A percentile compares a stretch with the other conserved stretches of the same genome.
phyloP scores from a whole-genome alignment of 2,329 filamentous ascomycete genomes.

The Trichophyton simii region DNA sequence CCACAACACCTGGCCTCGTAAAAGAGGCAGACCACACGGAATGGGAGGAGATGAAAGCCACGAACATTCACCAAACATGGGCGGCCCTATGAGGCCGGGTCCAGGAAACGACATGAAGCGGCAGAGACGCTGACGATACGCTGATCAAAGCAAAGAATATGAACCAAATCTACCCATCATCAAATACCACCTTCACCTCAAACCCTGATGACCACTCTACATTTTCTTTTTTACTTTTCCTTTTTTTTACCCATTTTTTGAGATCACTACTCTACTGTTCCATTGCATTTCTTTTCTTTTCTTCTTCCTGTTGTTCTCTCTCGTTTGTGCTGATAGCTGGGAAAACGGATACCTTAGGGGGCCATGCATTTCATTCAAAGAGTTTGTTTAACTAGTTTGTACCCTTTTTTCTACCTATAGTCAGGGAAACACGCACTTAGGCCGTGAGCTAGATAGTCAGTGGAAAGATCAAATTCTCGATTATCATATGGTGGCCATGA shows the following conservation, averaged over 20 bases:
- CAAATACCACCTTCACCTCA: background rate
- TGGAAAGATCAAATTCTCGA: no score
- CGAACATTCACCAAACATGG: slow-evolving; percentile 1
- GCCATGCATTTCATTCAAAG: background rate
- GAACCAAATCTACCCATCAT: background rate
- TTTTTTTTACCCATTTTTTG: background rate
- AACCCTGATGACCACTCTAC: background rate
- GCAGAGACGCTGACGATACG: slow-evolving; percentile 15
- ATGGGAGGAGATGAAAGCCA: slow-evolving; percentile 6
- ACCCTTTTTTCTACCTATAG: no score
- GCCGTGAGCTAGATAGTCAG: no score
- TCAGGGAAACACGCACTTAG: no score
- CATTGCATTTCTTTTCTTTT: background rate
- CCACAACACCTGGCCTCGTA: slow-evolving; percentile 13
- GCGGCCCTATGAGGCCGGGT: slow-evolving; percentile 9
- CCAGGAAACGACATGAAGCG: slow-evolving; percentile 14
- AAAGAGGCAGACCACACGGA: slow-evolving; percentile 11
- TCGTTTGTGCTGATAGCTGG: background rate
- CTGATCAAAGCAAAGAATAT: background rate
- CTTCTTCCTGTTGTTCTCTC: background rate
- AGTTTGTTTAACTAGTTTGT: background rate
- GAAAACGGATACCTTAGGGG: background rate
- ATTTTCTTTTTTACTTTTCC: no score
- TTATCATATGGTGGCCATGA: no score
- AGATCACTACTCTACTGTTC: background rate